phyloP scores from a whole-genome alignment of 164 flowering plant species.

The Echeveria elegans region DNA sequence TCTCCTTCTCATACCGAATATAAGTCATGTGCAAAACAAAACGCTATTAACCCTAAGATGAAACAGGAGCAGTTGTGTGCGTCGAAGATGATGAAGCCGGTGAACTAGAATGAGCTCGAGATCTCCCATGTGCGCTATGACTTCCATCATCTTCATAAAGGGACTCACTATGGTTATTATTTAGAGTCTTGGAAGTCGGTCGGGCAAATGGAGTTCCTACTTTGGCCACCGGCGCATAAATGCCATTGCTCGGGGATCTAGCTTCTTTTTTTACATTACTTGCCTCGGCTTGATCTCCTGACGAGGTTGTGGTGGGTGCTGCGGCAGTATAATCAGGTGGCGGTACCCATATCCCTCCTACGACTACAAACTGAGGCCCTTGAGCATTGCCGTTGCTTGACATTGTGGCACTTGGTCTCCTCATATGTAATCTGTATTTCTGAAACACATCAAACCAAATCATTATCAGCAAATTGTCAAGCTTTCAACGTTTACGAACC shows the following conservation, averaged over 20 bases:
- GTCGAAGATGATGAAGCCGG: conserved; percentile 50
- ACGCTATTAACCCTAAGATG: conserved; percentile 5
- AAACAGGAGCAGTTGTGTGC: conserved; percentile 32
- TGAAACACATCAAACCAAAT: conserved; percentile 15
- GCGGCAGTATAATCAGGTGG: conserved; percentile 41
- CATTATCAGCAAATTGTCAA: neutral
- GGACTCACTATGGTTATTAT: conserved; percentile 12
- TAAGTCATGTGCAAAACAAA: neutral
- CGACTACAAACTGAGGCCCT: conserved; percentile 56
- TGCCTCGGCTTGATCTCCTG: conserved; percentile 13
- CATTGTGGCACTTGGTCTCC: conserved; percentile 43
- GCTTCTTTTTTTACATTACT: neutral
- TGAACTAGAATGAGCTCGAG: conserved; percentile 23
- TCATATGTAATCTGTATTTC: conserved; percentile 73
- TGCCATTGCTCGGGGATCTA: conserved; percentile 16
- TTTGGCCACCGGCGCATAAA: conserved; percentile 45
- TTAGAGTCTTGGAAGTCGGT: conserved; percentile 8
- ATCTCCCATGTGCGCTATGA: conserved; percentile 16
- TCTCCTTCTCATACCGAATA: conserved; percentile 3
- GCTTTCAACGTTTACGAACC: neutral
- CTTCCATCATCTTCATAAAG: conserved; percentile 28
- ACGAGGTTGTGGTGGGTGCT: conserved; percentile 21
- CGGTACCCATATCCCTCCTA: conserved; percentile 77
- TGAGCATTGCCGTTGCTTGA: conserved; percentile 35
- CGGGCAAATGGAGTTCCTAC: conserved; percentile 25